These are phyloP conservation scores for Coleophoma crateriformis DNA, from an alignment of 2,329 filamentous ascomycete species.

Conservation along the genomic window DNA sequence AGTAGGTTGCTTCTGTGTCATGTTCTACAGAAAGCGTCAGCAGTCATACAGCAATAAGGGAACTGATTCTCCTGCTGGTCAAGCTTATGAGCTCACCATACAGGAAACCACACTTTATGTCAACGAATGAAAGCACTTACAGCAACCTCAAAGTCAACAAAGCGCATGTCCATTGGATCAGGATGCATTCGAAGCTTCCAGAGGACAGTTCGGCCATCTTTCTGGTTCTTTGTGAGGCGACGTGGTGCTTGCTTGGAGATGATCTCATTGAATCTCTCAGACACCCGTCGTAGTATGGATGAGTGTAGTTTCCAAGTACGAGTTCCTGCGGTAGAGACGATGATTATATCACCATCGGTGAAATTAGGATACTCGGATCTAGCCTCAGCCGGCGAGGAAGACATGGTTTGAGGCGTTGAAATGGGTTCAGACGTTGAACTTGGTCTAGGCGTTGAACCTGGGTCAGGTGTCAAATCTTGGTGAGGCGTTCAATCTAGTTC, in stretches of 20 bases:
- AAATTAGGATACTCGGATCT: slow-evolving; percentile 8
- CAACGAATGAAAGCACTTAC: slow-evolving; percentile 11
- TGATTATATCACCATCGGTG: slow-evolving; percentile 19
- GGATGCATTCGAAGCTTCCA: slow-evolving; percentile 18
- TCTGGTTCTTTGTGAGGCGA: slow-evolving; percentile 9
- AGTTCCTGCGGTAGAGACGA: slow-evolving; percentile 14
- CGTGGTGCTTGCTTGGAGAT: slow-evolving; percentile 4
- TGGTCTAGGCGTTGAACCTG: too few relatives aligned
- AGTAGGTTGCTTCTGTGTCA: not conserved
- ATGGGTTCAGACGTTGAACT: too few relatives aligned
- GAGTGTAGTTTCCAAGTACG: slow-evolving; percentile 18
- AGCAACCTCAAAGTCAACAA: slow-evolving; percentile 13
- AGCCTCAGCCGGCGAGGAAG: not conserved
- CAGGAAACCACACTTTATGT: too few relatives aligned
- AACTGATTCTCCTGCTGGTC: too few relatives aligned
- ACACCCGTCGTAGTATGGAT: slow-evolving; percentile 12
- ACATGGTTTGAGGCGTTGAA: not conserved
- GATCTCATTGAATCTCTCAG: slow-evolving; percentile 6
- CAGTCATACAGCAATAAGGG: too few relatives aligned
- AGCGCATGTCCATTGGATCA: slow-evolving; percentile 10
- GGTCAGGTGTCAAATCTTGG: too few relatives aligned
- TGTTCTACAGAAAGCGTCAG: not conserved
- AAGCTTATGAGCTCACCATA: too few relatives aligned
- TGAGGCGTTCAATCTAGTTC: too few relatives aligned
- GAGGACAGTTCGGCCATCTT: slow-evolving; percentile 7